Base-by-base conservation (phyloP, 2,329 filamentous ascomycete species). In the Talaromyces sp. region DNA sequence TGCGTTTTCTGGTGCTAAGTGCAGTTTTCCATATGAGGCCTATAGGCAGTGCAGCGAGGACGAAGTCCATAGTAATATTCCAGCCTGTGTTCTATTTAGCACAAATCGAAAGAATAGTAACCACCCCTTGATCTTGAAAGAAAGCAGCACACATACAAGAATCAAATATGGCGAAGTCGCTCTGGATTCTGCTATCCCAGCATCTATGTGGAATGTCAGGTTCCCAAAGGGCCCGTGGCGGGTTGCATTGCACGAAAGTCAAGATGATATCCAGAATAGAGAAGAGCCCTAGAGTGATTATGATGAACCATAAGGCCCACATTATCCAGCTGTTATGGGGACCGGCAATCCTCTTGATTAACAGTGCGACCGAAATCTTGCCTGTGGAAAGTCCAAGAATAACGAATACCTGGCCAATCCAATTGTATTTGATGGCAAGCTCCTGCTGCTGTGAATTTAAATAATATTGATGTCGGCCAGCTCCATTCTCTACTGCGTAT, bases 231-330 rank as follows among this genome's bases (percentile, higher is more conserved):
- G 48, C 48, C 3, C 48, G 28, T 22, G 48, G 48, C 19, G 48
- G 48, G 15, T 37, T 39, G n/a, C 48, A 52, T 52, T 52, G 48
- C 28, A 52, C 48, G n/a, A 52, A 52, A 21, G 31, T 36, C 22
- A 52, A 39, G 15, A 52, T 52, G 19, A 36, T 25, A 21, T 39
- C 48, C 19, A 45, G 13, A 7, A 17, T 10, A 7, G 28, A 9
- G 52, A 55, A 36, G 6, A 41, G 33, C 10, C 17, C 33, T 21
- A 41, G 37, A 2, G 40, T 25, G 17, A 33, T 25, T 3, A 55
- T 55, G 36, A 25, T 21, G 25, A 57, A 39, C 28, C 37, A 41
- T 19, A 45, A 28, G 5, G 22, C 37, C 21, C 22, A 25, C 5
- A 15, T 55, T 45, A 33, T 28, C 52, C 52, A 55, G 22, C 5